Conservation (phyloP, 2,329 filamentous ascomycete genomes). For the Tolypocladium endophyticum region DNA sequence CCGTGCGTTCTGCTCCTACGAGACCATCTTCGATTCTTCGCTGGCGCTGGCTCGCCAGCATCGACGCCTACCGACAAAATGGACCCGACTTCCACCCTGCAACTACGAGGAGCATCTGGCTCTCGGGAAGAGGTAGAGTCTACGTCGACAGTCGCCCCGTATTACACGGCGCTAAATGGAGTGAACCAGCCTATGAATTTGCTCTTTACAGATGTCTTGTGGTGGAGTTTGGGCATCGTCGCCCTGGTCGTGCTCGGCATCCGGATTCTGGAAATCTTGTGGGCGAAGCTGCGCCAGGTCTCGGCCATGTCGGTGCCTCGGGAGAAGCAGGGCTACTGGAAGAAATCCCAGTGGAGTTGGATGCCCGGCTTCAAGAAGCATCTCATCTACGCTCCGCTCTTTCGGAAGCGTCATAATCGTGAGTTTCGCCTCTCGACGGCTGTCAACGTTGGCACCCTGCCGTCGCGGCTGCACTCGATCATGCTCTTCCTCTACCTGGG, state of each 20-base stretch:
- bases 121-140: constrained; percentile 19
- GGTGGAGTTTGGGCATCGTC: constrained; percentile 50
- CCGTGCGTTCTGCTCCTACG: neutral
- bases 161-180: constrained; percentile 44
- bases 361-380: constrained; percentile 54
- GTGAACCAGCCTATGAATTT: constrained; percentile 50
- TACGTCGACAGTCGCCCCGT: constrained; percentile 43
- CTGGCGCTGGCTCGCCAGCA: constrained; percentile 10
- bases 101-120: constrained; percentile 15
- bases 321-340: constrained; percentile 49
- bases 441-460: constrained; percentile 50
- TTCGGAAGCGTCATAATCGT: constrained; percentile 56
- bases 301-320: constrained; percentile 44
- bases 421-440: constrained; percentile 53
- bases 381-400: constrained; percentile 49
- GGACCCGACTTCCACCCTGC: constrained; percentile 22
- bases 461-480: constrained; percentile 51
- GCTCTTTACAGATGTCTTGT: constrained; percentile 45
- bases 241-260: constrained; percentile 42
- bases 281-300: constrained; percentile 47
- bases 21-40: neutral
- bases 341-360: constrained; percentile 44
- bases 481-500: constrained; percentile 45
- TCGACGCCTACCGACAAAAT: constrained; percentile 13
- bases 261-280: constrained; percentile 41